Evolutionary conservation across 2,329 filamentous ascomycete species (phyloP).

Genomic region (Apiospora rasikravindrae): DNA sequence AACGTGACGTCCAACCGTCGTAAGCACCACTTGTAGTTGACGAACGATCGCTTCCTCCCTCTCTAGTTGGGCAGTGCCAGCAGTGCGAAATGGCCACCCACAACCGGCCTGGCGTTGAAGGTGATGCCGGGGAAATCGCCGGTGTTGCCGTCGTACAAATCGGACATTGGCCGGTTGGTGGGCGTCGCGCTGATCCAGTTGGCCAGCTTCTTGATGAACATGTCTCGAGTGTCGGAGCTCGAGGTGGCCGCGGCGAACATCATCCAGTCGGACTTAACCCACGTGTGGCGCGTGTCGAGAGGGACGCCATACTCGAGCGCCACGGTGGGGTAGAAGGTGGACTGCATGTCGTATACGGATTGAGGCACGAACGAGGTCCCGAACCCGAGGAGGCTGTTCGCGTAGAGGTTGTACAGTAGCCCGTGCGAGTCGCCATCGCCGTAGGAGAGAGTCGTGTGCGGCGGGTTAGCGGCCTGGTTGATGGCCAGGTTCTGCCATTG

Average conservation of each 20-base stretch:
- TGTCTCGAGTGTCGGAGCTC: conserved; percentile 59
- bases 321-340: conserved; percentile 74
- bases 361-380: conserved; percentile 69
- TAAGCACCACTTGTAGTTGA: not conserved
- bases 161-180: conserved; percentile 74
- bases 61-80: conserved; percentile 59
- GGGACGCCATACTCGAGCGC: conserved; percentile 80
- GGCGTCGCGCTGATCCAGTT: conserved; percentile 76
- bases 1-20: not conserved
- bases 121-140: conserved; percentile 69
- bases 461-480: conserved; percentile 63
- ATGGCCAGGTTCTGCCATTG: conserved; percentile 76
- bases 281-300: conserved; percentile 79
- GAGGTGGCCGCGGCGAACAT: conserved; percentile 83
- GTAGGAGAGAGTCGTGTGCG: conserved; percentile 81
- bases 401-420: conserved; percentile 80
- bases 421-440: conserved; percentile 62
- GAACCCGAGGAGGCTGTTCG: conserved; percentile 78
- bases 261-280: conserved; percentile 89
- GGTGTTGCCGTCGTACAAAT: conserved; percentile 75
- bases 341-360: conserved; percentile 78
- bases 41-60: not conserved
- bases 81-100: conserved; percentile 81
- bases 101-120: conserved; percentile 81
- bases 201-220: conserved; percentile 73